Evolutionary conservation across 495 filamentous ascomycete species (phyloP), one percentile per base, ranked within the genome.

Genomic region (Penicillium paxilli): DNA sequence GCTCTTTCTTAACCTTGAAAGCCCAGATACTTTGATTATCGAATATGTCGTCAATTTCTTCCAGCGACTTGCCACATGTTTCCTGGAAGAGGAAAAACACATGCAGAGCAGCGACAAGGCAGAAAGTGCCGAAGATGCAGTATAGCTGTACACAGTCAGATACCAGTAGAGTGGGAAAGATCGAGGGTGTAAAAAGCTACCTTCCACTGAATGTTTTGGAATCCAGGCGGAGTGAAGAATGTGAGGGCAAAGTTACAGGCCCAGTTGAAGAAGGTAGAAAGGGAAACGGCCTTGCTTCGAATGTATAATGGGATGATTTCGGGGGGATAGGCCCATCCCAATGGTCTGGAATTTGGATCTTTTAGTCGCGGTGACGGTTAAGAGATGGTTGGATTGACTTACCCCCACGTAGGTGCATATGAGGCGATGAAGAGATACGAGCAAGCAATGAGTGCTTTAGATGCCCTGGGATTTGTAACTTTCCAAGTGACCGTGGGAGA

Each of bases 31-130:
- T 62, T 24, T 62, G 37, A 14, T 55, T 53, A 5, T 63, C 46
- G 70, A 89, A 89, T 47, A 88, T 82, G 44, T 69, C 67, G 57
- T 88, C 85, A 71, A 87, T 81, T 62, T 88, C 85, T 58, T 88
- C 85, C 20, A 88, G 69, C 1, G 79, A 80, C 28, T 83, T 80
- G 52, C 80, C 81, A 11, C 79, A 79, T 2, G 85, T 87, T 64
- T 87, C 84, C 1, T 83, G 84, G 58, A 81, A 87, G 66, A 86
- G 79, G 68, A 84, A 81, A 58, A 83, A 87, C 37, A 86, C 80
- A 75, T 35, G 85, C 80, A 65, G 83, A 83, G 61, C 86, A 80
- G 65, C 85, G 76, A 62, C 86, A 83, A 10, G 79, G 84, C 60
- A 63, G 17, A 54, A 51, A 0, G 53, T 59, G n/a, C 60, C 56